Conservation (phyloP, 805 yeast species). For the Kodamaea laetipori region DNA sequence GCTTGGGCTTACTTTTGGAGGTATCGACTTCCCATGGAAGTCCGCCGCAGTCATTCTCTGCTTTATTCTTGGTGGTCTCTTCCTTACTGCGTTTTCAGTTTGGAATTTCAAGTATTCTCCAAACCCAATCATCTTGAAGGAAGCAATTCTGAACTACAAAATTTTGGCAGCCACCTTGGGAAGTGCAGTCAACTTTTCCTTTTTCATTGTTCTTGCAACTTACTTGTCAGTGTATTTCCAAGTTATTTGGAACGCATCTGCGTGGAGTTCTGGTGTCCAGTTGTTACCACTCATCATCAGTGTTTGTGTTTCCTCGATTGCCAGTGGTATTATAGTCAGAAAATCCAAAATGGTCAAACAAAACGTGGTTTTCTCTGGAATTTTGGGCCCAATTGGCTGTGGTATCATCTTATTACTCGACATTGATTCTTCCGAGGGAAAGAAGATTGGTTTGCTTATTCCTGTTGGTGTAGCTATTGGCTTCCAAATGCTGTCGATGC, state of each 20-base stretch:
- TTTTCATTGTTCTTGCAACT: slow-evolving; percentile 40
- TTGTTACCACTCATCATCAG: slow-evolving; percentile 37
- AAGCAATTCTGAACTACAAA: slow-evolving; percentile 37
- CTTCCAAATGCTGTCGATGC: slow-evolving; percentile 33
- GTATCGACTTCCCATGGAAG: slow-evolving; percentile 52
- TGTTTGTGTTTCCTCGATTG: slow-evolving; percentile 33
- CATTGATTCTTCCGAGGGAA: slow-evolving; percentile 22
- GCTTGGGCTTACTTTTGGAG: slow-evolving; percentile 58
- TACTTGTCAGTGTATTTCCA: slow-evolving; percentile 42
- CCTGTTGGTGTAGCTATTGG: slow-evolving; percentile 40
- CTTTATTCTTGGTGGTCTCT: slow-evolving; percentile 49
- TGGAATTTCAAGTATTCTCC: slow-evolving; percentile 46
- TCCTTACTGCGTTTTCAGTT: slow-evolving; percentile 34
- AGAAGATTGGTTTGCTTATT: slow-evolving; percentile 37
- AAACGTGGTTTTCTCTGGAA: slow-evolving; percentile 31
- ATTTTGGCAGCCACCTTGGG: slow-evolving; percentile 42
- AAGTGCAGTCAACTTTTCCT: slow-evolving; percentile 36
- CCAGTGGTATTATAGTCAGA: slow-evolving; percentile 33
- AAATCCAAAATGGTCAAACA: slow-evolving; percentile 32
- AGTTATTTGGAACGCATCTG: slow-evolving; percentile 33
- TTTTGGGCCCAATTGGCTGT: slow-evolving; percentile 36
- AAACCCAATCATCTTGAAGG: slow-evolving; percentile 48
- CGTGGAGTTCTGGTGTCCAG: slow-evolving; percentile 41
- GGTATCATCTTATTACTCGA: slow-evolving; percentile 34
- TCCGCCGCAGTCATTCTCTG: slow-evolving; percentile 53